Evolutionary conservation across 768 basidiomycete species (phyloP).

Genomic region (Punctularia strigosozonata): DNA sequence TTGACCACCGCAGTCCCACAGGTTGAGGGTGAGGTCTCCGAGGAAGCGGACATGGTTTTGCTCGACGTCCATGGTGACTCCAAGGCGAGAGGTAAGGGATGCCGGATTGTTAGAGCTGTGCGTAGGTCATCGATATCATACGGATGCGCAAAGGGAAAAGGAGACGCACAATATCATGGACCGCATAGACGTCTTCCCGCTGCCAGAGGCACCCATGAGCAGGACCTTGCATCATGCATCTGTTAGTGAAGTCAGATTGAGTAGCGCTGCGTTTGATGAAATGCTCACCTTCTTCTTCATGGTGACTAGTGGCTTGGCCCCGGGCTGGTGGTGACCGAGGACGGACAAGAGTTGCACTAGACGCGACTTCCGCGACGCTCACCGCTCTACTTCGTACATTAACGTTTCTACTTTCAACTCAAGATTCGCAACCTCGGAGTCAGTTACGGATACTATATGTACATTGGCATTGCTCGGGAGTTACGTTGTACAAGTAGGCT

Average conservation of each 20-base stretch:
- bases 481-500: too few species aligned
- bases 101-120: constrained; percentile 91
- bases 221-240: constrained; percentile 55
- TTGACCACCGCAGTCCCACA: constrained; percentile 99
- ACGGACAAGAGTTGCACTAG: too few species aligned
- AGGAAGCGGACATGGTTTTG: constrained; percentile 96
- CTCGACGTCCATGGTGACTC: constrained; percentile 96
- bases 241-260: too few species aligned
- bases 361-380: too few species aligned
- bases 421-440: too few species aligned
- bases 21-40: constrained; percentile 88
- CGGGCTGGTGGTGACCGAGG: too few species aligned
- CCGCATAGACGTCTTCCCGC: constrained; percentile 96
- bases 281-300: constrained; percentile 27
- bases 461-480: too few species aligned
- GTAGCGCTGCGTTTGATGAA: too few species aligned
- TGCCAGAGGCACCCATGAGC: constrained; percentile 94
- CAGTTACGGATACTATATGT: too few species aligned
- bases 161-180: constrained; percentile 90
- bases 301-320: too few species aligned
- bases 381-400: too few species aligned
- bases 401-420: too few species aligned
- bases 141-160: constrained; percentile 4
- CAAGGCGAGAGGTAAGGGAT: constrained; percentile 79
- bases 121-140: constrained; percentile 7